A percentile compares a stretch with the other conserved stretches of the same genome.
Conservation (phyloP, 441 rosid genomes). For the Sinapis alba region DNA sequence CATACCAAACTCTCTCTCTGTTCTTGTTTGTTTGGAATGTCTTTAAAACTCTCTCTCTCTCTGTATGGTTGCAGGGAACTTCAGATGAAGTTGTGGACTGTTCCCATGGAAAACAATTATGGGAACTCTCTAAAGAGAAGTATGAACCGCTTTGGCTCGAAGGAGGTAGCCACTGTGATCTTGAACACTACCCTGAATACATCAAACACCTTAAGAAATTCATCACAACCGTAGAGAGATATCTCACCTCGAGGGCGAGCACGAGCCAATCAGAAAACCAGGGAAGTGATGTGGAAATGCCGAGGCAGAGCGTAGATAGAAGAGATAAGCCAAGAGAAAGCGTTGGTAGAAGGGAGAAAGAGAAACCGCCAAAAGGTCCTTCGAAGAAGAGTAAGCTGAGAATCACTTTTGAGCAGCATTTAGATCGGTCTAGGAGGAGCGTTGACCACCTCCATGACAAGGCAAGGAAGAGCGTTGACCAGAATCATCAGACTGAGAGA, state of each 20-base stretch:
- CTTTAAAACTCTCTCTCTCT: not conserved
- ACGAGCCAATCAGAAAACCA: conserved; percentile 64
- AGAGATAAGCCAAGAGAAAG: conserved; percentile 93
- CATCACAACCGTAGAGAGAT: conserved; percentile 80
- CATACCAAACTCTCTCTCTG: conserved; percentile 11
- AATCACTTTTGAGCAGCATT: conserved; percentile 64
- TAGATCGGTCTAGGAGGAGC: conserved; percentile 84
- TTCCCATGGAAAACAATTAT: conserved; percentile 92
- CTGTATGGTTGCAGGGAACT: conserved; percentile 70
- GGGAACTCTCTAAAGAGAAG: conserved; percentile 91
- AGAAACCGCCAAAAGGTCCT: conserved; percentile 41
- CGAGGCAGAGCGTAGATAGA: conserved; percentile 62
- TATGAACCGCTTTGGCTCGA: conserved; percentile 97
- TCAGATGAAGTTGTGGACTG: conserved; percentile 96
- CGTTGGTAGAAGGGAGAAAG: conserved; percentile 66
- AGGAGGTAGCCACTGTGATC: conserved; percentile 92
- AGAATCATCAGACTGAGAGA: conserved; percentile 52
- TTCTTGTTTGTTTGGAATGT: not conserved
- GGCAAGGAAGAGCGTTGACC: conserved; percentile 78
- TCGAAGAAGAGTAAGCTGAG: conserved; percentile 50
- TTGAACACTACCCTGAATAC: conserved; percentile 84
- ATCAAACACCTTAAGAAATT: conserved; percentile 94
- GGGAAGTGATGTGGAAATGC: conserved; percentile 29
- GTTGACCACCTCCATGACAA: conserved; percentile 88
- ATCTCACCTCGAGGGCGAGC: conserved; percentile 65